Percentiles rank a stretch among this genome's conserved stretches.
Evolutionary conservation across 768 basidiomycete genomes (phyloP).

Genomic region (Boletus coccyginus): DNA sequence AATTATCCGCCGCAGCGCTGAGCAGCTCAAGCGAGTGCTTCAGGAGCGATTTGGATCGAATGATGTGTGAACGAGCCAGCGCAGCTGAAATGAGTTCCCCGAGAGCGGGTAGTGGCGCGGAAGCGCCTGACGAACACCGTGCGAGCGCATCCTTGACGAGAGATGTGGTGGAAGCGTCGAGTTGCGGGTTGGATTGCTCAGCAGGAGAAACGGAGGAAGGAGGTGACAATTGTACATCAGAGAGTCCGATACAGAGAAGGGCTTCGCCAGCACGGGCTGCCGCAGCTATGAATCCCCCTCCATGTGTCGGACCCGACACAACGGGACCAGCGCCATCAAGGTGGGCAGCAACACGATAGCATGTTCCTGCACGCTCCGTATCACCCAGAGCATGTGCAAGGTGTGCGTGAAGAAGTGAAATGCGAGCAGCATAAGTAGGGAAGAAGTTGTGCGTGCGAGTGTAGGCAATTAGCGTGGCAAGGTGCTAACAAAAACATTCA

Average conservation of each 20-base stretch:
- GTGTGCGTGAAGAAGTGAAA: conserved; percentile 69
- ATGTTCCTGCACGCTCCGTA: conserved; percentile 51
- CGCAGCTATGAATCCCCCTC: conserved; percentile 41
- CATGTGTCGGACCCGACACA: conserved; percentile 11
- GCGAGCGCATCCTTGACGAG: conserved; percentile 28
- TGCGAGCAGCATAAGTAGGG: conserved; percentile 52
- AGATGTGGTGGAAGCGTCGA: conserved; percentile 15
- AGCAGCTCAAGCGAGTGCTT: conserved; percentile 59
- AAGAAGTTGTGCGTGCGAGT: conserved; percentile 60
- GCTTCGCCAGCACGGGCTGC: conserved; percentile 54
- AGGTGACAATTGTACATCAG: conserved; percentile 3
- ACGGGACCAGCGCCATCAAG: conserved; percentile 38
- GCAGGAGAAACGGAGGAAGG: neutral
- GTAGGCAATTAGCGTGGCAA: conserved; percentile 55
- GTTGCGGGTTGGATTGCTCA: conserved; percentile 7
- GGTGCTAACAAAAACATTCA: conserved; percentile 23
- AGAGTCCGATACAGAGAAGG: conserved; percentile 47
- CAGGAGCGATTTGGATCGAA: conserved; percentile 39
- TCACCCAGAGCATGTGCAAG: conserved; percentile 66
- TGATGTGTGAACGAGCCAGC: conserved; percentile 22
- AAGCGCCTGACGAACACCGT: conserved; percentile 22
- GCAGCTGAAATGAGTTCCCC: conserved; percentile 20
- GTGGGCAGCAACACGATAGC: conserved; percentile 61
- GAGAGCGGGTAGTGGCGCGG: conserved; percentile 15
- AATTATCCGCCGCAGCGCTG: conserved; percentile 61